phyloP scores from a whole-genome alignment of 768 basidiomycete species.

The Agaricus subrufescens region DNA sequence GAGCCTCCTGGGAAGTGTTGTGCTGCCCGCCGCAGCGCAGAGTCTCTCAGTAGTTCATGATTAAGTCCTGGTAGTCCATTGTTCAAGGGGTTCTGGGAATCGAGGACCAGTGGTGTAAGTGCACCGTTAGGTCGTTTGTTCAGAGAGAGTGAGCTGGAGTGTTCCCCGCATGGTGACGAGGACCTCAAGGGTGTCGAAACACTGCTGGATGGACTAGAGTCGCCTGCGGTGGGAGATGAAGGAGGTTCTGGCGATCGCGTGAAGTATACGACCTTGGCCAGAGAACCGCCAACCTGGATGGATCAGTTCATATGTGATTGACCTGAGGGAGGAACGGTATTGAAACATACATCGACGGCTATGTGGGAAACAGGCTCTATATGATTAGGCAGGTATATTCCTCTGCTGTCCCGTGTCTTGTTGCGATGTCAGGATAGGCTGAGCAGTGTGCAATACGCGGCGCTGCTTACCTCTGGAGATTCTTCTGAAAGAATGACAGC shows the following conservation, averaged over 20 bases:
- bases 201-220: slow-evolving; percentile 44
- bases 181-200: slow-evolving; percentile 39
- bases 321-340: neutral
- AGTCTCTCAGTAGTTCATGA: slow-evolving; percentile 49
- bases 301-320: slow-evolving; percentile 4
- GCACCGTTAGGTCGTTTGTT: slow-evolving; percentile 56
- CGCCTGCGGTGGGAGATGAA: slow-evolving; percentile 65
- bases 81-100: slow-evolving; percentile 30
- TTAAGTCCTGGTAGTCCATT: slow-evolving; percentile 32
- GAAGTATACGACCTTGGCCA: slow-evolving; percentile 98
- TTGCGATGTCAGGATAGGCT: slow-evolving; percentile 9
- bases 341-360: slow-evolving; percentile 83
- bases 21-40: slow-evolving; percentile 63
- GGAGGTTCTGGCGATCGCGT: slow-evolving; percentile 88
- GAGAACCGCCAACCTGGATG: slow-evolving; percentile 87
- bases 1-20: slow-evolving; percentile 94
- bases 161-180: slow-evolving; percentile 34
- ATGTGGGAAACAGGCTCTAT: slow-evolving; percentile 98
- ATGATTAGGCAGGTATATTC: slow-evolving; percentile 96
- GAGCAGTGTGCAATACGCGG: neutral
- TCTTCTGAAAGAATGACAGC: slow-evolving; percentile 92
- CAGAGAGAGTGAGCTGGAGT: slow-evolving; percentile 25
- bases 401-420: slow-evolving; percentile 89
- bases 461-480: slow-evolving; percentile 75
- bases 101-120: slow-evolving; percentile 78